Conservation (phyloP, 139 green algal genomes). For the Auxenochlorella pyrenoidosa region DNA sequence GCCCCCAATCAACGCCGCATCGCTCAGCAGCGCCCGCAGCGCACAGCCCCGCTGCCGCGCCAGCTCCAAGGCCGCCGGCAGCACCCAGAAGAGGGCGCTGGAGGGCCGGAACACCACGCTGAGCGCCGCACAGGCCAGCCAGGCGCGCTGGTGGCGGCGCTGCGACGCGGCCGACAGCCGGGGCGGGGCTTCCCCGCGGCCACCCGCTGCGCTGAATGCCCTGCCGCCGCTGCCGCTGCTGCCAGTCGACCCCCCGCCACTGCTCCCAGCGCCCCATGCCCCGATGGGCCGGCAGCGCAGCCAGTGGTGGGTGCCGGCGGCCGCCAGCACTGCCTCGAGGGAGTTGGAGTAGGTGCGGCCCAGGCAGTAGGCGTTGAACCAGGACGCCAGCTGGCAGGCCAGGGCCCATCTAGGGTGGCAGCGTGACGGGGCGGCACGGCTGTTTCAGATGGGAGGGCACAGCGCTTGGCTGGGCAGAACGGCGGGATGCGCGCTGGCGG, state of each 20-base stretch:
- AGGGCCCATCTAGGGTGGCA: conserved; percentile 56
- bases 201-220: no score
- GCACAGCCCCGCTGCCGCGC: not conserved
- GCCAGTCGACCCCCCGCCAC: not conserved
- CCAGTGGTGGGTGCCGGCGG: conserved; percentile 56
- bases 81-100: conserved; percentile 54
- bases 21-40: not conserved
- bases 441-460: not conserved
- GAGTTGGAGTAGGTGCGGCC: conserved; percentile 74
- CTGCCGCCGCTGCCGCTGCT: not conserved
- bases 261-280: not conserved
- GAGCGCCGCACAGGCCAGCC: conserved; percentile 45
- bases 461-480: not conserved
- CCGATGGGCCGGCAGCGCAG: not conserved
- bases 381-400: conserved; percentile 63
- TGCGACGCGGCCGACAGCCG: not conserved
- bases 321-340: conserved; percentile 57
- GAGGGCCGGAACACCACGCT: conserved; percentile 52
- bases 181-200: no score
- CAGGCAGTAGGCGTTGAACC: conserved; percentile 81
- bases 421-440: not conserved
- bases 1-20: conserved; percentile 22
- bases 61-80: conserved; percentile 30
- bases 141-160: conserved; percentile 24
- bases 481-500: not conserved